phyloP scores from a whole-genome alignment of 1,139 yeast species.

The Wickerhamomyces sp. region DNA sequence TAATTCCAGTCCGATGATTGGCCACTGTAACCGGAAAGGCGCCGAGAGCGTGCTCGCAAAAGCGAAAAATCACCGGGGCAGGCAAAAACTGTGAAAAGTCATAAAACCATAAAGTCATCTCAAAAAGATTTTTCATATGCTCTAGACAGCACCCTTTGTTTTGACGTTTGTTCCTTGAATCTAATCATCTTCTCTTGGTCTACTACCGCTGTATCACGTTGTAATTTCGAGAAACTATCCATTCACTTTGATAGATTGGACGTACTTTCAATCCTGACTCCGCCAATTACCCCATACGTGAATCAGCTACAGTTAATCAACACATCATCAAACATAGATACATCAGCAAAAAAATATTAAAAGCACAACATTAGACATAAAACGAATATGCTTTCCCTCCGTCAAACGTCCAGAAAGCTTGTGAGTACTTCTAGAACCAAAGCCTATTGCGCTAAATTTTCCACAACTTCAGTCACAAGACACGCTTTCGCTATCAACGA shows the following conservation, averaged over 20 bases:
- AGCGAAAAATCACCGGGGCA: background rate
- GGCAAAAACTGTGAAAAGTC: background rate
- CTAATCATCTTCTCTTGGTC: background rate
- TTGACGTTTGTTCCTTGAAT: background rate
- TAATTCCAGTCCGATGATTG: constrained; percentile 18
- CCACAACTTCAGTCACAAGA: constrained; percentile 15
- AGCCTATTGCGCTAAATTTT: constrained; percentile 13
- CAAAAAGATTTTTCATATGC: background rate
- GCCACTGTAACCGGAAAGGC: constrained; percentile 10
- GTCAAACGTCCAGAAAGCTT: constrained; percentile 16
- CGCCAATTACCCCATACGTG: background rate
- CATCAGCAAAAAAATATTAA: background rate
- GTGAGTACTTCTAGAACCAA: constrained; percentile 10
- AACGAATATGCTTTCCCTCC: constrained; percentile 24
- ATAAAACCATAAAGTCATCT: background rate
- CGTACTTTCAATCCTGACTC: no score
- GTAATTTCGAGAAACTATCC: no score
- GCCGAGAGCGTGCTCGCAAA: constrained; percentile 14
- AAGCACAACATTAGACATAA: no score
- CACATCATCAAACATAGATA: background rate
- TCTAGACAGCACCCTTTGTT: background rate
- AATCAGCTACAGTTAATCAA: background rate
- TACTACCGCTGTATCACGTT: background rate
- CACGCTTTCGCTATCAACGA: constrained; percentile 24
- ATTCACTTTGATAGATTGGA: no score